phyloP scores from a whole-genome alignment of 331 rosid species.

The Phaseolus coccineus region DNA sequence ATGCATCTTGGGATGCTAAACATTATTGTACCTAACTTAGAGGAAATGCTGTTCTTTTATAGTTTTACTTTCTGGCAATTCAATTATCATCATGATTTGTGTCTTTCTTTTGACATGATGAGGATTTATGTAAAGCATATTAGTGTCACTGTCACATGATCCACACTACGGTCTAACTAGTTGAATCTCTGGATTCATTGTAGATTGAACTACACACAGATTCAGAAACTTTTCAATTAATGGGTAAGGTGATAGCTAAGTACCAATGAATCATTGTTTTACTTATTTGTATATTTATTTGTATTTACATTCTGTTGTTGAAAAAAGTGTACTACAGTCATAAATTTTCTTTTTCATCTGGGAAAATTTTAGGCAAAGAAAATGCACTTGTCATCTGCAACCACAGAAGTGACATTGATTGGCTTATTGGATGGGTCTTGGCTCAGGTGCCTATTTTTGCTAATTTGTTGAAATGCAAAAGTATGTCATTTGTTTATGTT shows the following conservation, averaged over 20 bases:
- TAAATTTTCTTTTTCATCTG: constrained; percentile 26
- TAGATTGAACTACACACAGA: constrained; percentile 80
- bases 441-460: constrained; percentile 74
- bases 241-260: constrained; percentile 63
- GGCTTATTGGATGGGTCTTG: constrained; percentile 93
- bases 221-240: constrained; percentile 63
- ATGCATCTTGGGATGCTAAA: too few relatives aligned
- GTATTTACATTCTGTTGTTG: neutral
- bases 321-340: neutral
- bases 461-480: constrained; percentile 26
- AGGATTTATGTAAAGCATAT: neutral
- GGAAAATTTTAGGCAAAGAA: constrained; percentile 71
- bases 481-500: neutral
- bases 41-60: neutral
- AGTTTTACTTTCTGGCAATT: neutral
- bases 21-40: neutral
- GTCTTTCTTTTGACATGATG: neutral
- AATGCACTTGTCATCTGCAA: constrained; percentile 85
- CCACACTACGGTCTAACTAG: constrained; percentile 40
- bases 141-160: constrained; percentile 24
- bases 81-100: constrained; percentile 15
- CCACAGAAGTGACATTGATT: constrained; percentile 93
- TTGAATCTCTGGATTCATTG: constrained; percentile 35
- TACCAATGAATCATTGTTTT: constrained; percentile 2
- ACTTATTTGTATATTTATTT: neutral